Percentiles rank a stretch among this genome's conserved stretches.
Conservation (phyloP, 2,329 filamentous ascomycete species). For the Arthroderma uncinatum region DNA sequence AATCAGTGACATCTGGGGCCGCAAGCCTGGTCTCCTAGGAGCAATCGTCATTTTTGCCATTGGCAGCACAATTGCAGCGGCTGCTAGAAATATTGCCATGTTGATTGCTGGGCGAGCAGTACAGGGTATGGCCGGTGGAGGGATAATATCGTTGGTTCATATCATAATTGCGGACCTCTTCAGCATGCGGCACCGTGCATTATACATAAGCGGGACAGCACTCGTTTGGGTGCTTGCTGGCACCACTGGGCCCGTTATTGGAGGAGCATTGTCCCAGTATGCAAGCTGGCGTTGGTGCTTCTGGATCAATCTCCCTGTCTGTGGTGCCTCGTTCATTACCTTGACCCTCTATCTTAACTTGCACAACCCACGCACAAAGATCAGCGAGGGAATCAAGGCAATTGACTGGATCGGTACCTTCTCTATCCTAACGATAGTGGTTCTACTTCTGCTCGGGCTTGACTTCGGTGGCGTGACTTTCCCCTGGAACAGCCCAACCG, state of each 20-base stretch:
- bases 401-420: slow-evolving; percentile 47
- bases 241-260: slow-evolving; percentile 43
- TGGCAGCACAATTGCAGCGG: slow-evolving; percentile 41
- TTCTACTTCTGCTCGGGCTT: slow-evolving; percentile 81
- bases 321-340: slow-evolving; percentile 38
- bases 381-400: slow-evolving; percentile 40
- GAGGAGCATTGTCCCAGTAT: slow-evolving; percentile 39
- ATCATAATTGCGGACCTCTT: slow-evolving; percentile 48
- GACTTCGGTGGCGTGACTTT: slow-evolving; percentile 67
- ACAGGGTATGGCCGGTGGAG: slow-evolving; percentile 45
- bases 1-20: slow-evolving; percentile 48
- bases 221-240: slow-evolving; percentile 47
- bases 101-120: slow-evolving; percentile 44
- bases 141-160: slow-evolving; percentile 42
- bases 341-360: slow-evolving; percentile 45
- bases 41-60: slow-evolving; percentile 41
- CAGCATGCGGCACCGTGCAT: slow-evolving; percentile 34
- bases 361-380: slow-evolving; percentile 43
- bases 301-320: slow-evolving; percentile 46
- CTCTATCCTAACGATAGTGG: slow-evolving; percentile 56
- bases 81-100: slow-evolving; percentile 39
- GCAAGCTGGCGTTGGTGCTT: slow-evolving; percentile 45
- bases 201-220: slow-evolving; percentile 43
- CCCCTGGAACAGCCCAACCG: slow-evolving; percentile 63
- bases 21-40: slow-evolving; percentile 43